phyloP scores from a whole-genome alignment of 352 stramenopile genomes.

The Aphanomyces astaci region DNA sequence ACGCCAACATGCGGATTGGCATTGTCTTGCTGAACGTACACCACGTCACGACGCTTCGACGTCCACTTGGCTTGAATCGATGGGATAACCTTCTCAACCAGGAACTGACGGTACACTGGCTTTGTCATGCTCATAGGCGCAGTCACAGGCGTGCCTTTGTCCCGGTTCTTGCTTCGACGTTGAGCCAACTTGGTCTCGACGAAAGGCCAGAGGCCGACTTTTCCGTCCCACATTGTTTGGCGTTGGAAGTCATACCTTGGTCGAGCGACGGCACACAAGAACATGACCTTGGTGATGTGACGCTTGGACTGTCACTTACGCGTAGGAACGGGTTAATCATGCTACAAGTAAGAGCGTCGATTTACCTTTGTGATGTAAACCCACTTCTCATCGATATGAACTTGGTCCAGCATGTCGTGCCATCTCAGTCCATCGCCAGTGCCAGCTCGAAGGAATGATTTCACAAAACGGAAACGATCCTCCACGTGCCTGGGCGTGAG shows the following conservation, averaged over 20 bases:
- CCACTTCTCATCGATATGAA: constrained; percentile 7
- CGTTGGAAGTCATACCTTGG: background rate
- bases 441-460: background rate
- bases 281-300: background rate
- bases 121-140: background rate
- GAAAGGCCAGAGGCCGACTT: background rate
- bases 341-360: background rate
- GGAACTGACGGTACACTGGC: background rate
- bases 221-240: background rate
- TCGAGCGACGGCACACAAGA: too few species aligned
- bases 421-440: background rate
- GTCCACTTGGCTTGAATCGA: background rate
- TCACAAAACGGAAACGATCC: background rate
- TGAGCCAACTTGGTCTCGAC: background rate
- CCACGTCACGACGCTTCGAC: background rate
- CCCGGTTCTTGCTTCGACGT: background rate
- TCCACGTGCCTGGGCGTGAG: background rate
- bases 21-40: background rate
- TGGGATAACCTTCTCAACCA: background rate
- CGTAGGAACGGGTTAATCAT: background rate
- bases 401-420: background rate
- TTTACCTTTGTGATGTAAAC: background rate
- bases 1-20: background rate
- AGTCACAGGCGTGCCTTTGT: background rate
- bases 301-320: background rate